Evolutionary conservation across 2,329 filamentous ascomycete species (phyloP).

Genomic region (Thelonectria olida): DNA sequence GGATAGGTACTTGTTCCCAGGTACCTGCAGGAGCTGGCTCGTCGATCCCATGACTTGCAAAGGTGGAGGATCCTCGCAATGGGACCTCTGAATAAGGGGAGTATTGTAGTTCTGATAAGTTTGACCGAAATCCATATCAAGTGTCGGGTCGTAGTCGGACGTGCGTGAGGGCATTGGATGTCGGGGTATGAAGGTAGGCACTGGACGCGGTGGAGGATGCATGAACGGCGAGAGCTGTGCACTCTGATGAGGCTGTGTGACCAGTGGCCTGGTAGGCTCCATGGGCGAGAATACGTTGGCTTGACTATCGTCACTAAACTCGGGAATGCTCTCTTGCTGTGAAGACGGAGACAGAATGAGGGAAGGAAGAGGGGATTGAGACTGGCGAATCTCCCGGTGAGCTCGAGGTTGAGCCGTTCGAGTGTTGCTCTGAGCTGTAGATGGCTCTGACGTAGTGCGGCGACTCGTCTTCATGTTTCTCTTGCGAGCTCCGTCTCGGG

Average conservation of each 20-base stretch:
- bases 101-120: neutral
- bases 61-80: neutral
- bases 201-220: neutral
- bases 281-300: neutral
- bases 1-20: neutral
- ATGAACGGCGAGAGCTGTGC: neutral
- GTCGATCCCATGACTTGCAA: neutral
- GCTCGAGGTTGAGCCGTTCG: no score
- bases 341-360: neutral
- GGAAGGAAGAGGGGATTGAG: neutral
- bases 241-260: neutral
- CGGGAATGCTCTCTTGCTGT: neutral
- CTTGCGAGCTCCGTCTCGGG: slow-evolving; percentile 8
- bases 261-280: neutral
- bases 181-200: neutral
- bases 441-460: neutral
- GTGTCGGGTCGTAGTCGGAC: neutral
- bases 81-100: neutral
- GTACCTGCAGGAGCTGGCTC: neutral
- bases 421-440: neutral
- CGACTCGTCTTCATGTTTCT: neutral
- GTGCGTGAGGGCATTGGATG: neutral
- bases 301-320: neutral
- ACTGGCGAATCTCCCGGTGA: neutral
- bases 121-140: neutral